Base-by-base conservation (phyloP, 257 asterid species). In the Verbascum thapsus region DNA sequence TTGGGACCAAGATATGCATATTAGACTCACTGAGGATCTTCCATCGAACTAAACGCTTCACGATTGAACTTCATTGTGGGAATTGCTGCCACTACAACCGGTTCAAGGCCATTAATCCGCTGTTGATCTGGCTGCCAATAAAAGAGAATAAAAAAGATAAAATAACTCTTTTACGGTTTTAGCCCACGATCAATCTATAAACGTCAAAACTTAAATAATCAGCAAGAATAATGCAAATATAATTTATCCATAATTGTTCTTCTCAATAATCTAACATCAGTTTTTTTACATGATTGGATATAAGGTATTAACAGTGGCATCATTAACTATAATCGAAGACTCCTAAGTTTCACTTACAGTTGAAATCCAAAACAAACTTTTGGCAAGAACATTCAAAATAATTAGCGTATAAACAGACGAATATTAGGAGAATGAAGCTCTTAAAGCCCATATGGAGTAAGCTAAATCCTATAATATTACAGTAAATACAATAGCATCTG, bases 41-140 rank as follows among this genome's bases (percentile, higher is more conserved):
- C 95, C 37, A 75, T 62, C 10, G 95, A 74, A 60, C 90, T 71
- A 81, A 88, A 84, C 32, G 86, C 95, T 72, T 81, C 92, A 0
- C 76, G 85, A 35, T 76, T 68, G 75, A 81, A 91, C 84, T 84
- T 86, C 90, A 88, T 75, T 0, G 95, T 80, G 3, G 98, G 98
- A 47, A 91, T 91, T 42, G 96, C 96, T 60, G 90, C 95, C 49
- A 91, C 87, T 43, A 76, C 74, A 42, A 72, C 86, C 6, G 96
- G 90, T 73, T 80, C 95, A 53, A 88, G 92, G 56, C 96, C 95
- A 23, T 70, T 73, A 68, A 70, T 75, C 65, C 76, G 76, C 69
- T 74, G 73, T 58, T 74, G 73, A 54, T 78, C 91, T 53, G 91
- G 84, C 98, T 91, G 88, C 76, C 77, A 74, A 48, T 18, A 56